Percentiles rank a stretch among this genome's conserved stretches.
Conservation (phyloP, 2,329 filamentous ascomycete genomes). For the Colletotrichum magnum region DNA sequence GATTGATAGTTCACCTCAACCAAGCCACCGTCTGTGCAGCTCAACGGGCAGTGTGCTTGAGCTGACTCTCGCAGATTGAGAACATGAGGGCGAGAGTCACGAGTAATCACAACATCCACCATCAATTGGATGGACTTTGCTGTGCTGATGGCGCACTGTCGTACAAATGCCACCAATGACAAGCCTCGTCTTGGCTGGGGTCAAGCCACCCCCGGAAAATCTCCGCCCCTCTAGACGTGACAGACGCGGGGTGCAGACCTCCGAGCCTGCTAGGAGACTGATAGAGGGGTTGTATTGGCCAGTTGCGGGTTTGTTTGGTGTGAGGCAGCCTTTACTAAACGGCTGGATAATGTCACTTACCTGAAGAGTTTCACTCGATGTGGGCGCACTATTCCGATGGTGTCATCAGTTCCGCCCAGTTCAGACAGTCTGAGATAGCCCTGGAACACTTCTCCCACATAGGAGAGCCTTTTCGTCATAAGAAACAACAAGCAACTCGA, state of each 20-base stretch:
- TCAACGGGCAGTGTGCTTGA: background rate
- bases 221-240: background rate
- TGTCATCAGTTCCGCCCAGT: no score
- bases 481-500: no score
- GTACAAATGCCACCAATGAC: constrained; percentile 31
- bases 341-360: background rate
- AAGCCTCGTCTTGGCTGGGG: background rate
- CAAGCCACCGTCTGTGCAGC: background rate
- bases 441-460: no score
- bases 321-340: background rate
- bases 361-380: background rate
- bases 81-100: background rate
- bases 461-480: no score
- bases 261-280: constrained; percentile 7
- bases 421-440: no score
- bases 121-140: constrained; percentile 18
- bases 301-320: no score
- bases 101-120: background rate
- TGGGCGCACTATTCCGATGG: no score
- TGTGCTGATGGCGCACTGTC: constrained; percentile 18
- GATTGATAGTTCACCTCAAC: background rate
- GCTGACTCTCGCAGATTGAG: background rate
- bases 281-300: constrained; percentile 6
- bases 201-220: constrained; percentile 20
- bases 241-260: constrained; percentile 26